A percentile compares a stretch with the other conserved stretches of the same genome.
Conservation (phyloP, 345 rosid species). For the Pistacia integerrima region DNA sequence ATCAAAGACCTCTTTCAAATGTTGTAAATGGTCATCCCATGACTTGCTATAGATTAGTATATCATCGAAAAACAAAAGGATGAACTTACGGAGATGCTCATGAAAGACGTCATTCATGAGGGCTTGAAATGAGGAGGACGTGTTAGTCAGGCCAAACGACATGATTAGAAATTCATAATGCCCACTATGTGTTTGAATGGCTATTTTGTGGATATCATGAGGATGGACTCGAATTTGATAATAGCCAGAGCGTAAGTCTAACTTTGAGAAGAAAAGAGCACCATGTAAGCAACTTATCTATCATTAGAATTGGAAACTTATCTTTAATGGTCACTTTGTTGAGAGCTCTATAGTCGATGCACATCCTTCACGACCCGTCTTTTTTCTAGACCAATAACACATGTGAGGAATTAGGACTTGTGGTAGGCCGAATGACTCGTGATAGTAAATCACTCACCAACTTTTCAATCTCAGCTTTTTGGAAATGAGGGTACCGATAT, state of each 20-base stretch:
- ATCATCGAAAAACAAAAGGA: too few relatives aligned
- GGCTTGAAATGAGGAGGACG: neutral
- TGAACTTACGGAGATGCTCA: neutral
- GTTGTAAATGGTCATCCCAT: too few relatives aligned
- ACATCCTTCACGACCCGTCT: neutral
- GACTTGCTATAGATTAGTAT: too few relatives aligned
- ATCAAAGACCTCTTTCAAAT: too few relatives aligned
- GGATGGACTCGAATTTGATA: neutral
- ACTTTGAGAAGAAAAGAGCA: neutral
- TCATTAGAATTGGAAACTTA: slow-evolving; percentile 3
- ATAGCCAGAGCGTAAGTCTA: neutral
- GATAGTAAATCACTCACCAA: neutral
- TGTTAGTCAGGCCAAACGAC: neutral
- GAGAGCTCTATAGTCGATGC: neutral
- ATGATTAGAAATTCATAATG: neutral
- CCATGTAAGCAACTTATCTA: neutral
- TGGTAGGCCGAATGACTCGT: neutral
- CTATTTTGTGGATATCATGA: neutral
- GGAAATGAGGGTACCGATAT: neutral
- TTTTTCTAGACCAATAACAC: neutral
- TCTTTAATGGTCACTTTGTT: neutral
- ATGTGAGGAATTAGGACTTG: neutral
- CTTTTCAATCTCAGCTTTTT: slow-evolving; percentile 12
- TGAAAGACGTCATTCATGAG: neutral
- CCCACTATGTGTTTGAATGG: neutral